Conservation (phyloP, 257 asterid species). For the Ophiorrhiza pumila region DNA sequence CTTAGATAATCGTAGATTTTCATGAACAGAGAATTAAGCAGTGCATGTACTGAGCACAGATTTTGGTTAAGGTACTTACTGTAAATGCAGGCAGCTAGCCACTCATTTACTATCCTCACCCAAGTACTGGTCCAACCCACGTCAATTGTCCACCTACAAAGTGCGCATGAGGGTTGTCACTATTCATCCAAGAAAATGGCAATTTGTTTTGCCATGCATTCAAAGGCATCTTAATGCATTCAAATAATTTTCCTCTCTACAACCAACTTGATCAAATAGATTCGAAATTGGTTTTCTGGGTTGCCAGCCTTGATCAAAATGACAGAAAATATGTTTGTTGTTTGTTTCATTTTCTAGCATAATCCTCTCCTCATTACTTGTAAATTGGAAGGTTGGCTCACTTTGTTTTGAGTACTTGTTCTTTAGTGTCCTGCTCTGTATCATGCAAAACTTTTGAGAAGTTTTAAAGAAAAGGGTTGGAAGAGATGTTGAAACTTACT, state of each 20-base stretch:
- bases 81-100: conserved; percentile 50
- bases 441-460: too few species aligned
- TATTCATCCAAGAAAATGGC: background rate
- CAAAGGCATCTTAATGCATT: background rate
- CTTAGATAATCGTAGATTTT: background rate
- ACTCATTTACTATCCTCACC: conserved; percentile 57
- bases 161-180: background rate
- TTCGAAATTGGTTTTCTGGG: background rate
- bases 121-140: conserved; percentile 58
- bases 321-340: background rate
- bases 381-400: background rate
- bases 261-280: background rate
- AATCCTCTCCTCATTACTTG: background rate
- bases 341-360: background rate
- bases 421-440: background rate
- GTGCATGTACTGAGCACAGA: background rate
- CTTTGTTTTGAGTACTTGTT: background rate
- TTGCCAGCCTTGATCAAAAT: background rate
- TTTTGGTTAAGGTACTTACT: conserved; percentile 26
- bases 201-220: background rate
- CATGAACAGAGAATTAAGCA: background rate
- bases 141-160: conserved; percentile 46
- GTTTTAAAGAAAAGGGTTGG: background rate
- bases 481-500: conserved; percentile 23
- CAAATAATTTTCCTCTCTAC: background rate